Base-by-base conservation (phyloP, 2,329 filamentous ascomycete species). In the Pseudophaeomoniella oleicola region DNA sequence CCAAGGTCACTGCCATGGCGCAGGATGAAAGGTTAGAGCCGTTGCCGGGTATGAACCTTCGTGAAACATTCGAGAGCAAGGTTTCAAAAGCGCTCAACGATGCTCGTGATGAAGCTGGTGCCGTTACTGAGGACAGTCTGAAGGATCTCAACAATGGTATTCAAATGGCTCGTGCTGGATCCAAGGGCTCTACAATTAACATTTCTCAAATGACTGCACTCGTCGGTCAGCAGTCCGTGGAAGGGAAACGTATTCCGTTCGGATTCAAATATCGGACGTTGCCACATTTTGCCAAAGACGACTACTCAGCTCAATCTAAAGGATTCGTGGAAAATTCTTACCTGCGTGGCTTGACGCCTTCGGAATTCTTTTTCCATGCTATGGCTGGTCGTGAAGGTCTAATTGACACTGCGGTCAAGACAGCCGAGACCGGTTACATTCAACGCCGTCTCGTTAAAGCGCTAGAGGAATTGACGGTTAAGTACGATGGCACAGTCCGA, bases 371-470 rank as follows among this genome's bases (percentile, higher is more conserved):
- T 67, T 98, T 98, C 72, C 90, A 98, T 72, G 90, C 90, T 54
- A 98, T 98, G 90, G 90, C 90, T 69, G 90, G 90, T 85, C 78
- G 90, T 67, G 90, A 98, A 64, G 90, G 90, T 93, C 71, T 98
- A 38, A 98, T 98, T 50, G 90, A 98, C 71, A 98, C 90, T 36
- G 90, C 90, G 46, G 92, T 98, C 63, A 98, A 98, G 72, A 98
- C 90, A 46, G 90, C 90, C 14, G 92, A 98, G 61, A 98, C 92
- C 39, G 90, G 90, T 63, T 98, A 98, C 58, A 98, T 98, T 46
- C 92, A 98, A 62, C 84, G 90, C 63, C 86, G 92, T 68, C 72
- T 98, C 32, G 90, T 98, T 52, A 98, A 98, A 63, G 92, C 92
- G 9, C 72, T 98, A 3, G 90, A 98, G 69, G 90, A 98, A 58